Evolutionary conservation across 495 filamentous ascomycete genomes (phyloP).

Genomic region (Podospora pseudopauciseta): DNA sequence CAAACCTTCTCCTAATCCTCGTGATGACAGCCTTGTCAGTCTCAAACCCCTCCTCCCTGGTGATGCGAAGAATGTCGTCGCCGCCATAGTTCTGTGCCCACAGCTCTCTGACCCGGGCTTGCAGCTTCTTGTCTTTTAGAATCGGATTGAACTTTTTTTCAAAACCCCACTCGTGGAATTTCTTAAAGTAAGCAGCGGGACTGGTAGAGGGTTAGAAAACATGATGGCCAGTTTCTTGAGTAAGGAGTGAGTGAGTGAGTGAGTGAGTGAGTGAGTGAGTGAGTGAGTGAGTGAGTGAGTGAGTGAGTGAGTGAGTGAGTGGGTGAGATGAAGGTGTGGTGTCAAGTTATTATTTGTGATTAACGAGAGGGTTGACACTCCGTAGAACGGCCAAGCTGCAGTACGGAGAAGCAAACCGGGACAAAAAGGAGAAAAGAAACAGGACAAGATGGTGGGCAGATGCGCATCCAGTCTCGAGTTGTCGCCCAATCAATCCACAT

Average conservation of each 20-base stretch:
- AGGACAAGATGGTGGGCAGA: neutral
- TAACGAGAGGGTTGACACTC: neutral
- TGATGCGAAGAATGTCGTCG: neutral
- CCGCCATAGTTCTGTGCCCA: neutral
- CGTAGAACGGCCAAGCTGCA: neutral
- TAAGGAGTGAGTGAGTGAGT: neutral
- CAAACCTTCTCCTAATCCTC: neutral
- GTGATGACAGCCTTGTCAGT: neutral
- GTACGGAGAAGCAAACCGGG: neutral
- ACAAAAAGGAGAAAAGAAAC: neutral
- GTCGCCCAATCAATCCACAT: neutral
- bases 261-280: too few relatives aligned
- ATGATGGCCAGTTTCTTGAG: neutral
- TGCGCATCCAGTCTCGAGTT: neutral
- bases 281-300: neutral
- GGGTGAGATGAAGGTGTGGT: neutral
- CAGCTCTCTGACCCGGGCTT: neutral
- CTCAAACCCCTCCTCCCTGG: neutral
- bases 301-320: neutral
- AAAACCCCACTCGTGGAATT: neutral
- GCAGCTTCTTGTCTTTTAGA: neutral
- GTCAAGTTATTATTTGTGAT: neutral
- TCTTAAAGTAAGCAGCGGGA: neutral
- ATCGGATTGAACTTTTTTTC: neutral
- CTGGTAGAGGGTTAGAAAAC: neutral